Base-by-base conservation (phyloP, 371 early-diverging fungal genomes). In the Mortierella sp. region DNA sequence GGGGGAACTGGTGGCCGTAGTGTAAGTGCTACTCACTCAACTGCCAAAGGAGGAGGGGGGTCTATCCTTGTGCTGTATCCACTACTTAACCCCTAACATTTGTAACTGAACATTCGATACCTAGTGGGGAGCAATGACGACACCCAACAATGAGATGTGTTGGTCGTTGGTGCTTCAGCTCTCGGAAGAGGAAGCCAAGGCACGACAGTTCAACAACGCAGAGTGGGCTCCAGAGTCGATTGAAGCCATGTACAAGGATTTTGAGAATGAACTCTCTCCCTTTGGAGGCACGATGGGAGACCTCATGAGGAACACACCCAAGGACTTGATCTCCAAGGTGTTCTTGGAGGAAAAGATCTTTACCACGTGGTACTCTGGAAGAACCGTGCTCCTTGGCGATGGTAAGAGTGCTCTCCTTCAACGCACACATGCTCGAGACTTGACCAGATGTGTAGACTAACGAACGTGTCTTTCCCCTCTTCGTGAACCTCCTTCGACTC, bases 311-410 rank as follows among this genome's bases (percentile, higher is more conserved):
- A 27, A 27, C 2, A 65, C 66, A 9, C 66, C 66, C 13, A 56
- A 27, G 19, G 46, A 44, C 2, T 29, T 27, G 19, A 56, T 56
- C 2, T 56, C 56, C 9, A 56, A 63, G 56, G 57, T 63, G 34
- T 44, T 40, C 19, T 51, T 63, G 28, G 64, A 63, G 24, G 64
- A 63, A 50, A 54, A 55, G 27, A 19, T 46, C 19, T 63, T 53
- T 47, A 28, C 31, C 3, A 63, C 50, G 19, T 63, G 64, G 64
- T 39, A 56, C 25, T 27, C 27, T 29, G 37, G 44, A 3, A 39
- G 64, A 29, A 63, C 47, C 4, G 64, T 63, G 10, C 51, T 63
- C 5, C n/a, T 63, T 2, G 64, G 64, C 25, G 64, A 63, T 31
- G 56, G 56, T 56, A 56, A 56, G 46, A 22, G n/a, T n/a, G n/a